Evolutionary conservation across 2,329 filamentous ascomycete species (phyloP).

Genomic region (Talaromyces sp.): DNA sequence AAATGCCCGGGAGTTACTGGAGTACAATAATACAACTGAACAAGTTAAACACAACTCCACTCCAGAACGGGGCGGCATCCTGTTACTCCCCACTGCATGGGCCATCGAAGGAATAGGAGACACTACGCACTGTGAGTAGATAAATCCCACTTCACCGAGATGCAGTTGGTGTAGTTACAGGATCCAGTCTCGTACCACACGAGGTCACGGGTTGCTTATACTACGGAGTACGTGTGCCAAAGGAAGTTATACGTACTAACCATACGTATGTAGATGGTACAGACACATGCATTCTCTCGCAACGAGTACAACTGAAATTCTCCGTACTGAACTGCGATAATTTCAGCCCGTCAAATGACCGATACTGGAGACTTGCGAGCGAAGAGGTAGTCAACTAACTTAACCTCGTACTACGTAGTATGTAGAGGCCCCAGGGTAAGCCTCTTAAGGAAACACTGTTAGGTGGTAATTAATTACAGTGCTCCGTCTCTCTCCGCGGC

Average conservation of each 20-base stretch:
- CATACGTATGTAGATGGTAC: background rate
- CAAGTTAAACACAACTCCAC: slow-evolving; percentile 7
- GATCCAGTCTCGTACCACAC: background rate
- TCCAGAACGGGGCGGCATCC: slow-evolving; percentile 12
- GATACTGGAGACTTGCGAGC: background rate
- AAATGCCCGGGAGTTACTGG: too few relatives aligned
- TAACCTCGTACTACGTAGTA: background rate
- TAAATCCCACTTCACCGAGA: slow-evolving; percentile 5
- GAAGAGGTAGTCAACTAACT: background rate
- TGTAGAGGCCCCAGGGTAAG: background rate
- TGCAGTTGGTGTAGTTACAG: background rate
- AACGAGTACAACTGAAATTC: background rate
- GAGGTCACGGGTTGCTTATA: background rate
- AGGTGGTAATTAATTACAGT: slow-evolving; percentile 3
- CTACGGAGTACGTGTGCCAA: background rate
- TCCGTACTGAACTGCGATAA: background rate
- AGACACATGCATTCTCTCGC: background rate
- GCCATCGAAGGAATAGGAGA: slow-evolving; percentile 10
- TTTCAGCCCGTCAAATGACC: background rate
- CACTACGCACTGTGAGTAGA: background rate
- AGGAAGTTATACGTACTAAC: background rate
- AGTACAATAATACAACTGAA: slow-evolving; percentile 6
- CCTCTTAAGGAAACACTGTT: background rate
- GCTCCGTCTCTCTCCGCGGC: slow-evolving; percentile 17
- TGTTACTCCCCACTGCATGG: slow-evolving; percentile 12